Conservation (phyloP, 257 asterid species). For the Salvia rosmarinus region DNA sequence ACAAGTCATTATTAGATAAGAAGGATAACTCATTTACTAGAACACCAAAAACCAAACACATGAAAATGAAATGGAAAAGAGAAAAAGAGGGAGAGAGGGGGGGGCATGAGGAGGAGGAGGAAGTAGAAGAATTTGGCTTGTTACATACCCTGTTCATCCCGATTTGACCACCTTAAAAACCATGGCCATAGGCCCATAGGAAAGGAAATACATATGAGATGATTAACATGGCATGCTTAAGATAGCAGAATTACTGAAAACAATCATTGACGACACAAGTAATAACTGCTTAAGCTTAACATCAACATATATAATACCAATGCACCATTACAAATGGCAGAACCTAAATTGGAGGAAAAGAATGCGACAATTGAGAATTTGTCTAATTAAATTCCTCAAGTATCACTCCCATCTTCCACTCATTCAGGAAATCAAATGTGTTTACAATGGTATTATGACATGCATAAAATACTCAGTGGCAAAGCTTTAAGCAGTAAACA, state of each 20-base stretch:
- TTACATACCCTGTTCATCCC: constrained; percentile 3
- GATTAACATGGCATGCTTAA: not conserved
- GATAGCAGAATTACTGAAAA: not conserved
- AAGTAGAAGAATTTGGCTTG: not conserved
- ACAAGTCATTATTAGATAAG: not conserved
- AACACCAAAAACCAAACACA: not conserved
- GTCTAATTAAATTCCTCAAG: not conserved
- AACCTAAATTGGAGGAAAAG: not conserved
- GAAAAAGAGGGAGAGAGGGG: not conserved
- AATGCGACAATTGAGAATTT: not conserved
- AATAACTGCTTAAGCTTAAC: not conserved
- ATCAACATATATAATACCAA: not conserved
- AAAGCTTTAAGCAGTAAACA: constrained; percentile 4
- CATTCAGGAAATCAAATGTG: not conserved
- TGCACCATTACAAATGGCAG: constrained; percentile 16
- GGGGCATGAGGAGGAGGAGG: too few species aligned
- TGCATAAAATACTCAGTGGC: not conserved
- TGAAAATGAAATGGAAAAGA: too few species aligned
- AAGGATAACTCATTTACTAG: not conserved
- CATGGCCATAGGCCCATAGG: not conserved
- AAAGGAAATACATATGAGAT: constrained; percentile 15
- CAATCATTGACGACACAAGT: not conserved
- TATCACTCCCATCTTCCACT: not conserved
- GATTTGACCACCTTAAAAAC: not conserved
- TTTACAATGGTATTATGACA: not conserved